These are phyloP conservation scores for Aquilaria malaccensis DNA, from an alignment of 345 rosid genomes.

Conservation along the genomic window DNA sequence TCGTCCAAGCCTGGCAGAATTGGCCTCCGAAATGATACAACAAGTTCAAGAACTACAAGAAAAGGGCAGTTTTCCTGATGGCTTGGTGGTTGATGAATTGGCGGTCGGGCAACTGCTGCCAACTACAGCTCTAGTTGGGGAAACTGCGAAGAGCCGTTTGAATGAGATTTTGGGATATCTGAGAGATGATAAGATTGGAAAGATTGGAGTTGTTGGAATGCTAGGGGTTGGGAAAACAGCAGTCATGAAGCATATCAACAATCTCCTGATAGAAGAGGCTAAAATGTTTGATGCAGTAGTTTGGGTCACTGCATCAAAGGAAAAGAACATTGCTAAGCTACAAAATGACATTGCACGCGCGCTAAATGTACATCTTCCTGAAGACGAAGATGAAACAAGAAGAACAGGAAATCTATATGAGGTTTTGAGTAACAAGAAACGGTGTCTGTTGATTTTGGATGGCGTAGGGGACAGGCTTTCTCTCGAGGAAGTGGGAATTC, in stretches of 20 bases:
- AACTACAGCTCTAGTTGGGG: not conserved
- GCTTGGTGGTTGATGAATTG: not conserved
- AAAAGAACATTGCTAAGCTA: not conserved
- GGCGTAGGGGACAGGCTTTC: constrained; percentile 1
- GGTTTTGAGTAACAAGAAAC: not conserved
- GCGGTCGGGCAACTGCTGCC: not conserved
- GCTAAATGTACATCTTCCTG: not conserved
- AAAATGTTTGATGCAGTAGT: constrained; percentile 2
- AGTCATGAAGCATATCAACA: constrained; percentile 5
- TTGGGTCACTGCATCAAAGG: constrained; percentile 10
- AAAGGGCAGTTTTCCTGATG: not conserved
- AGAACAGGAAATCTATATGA: constrained; percentile 3
- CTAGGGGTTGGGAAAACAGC: constrained; percentile 10
- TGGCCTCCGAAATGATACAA: not conserved
- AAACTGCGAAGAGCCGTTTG: not conserved
- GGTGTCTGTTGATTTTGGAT: constrained; percentile 1
- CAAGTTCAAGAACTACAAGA: not conserved
- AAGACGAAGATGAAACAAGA: constrained; percentile 1
- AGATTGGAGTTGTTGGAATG: constrained; percentile 15
- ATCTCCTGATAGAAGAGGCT: not conserved
- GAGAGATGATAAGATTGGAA: not conserved
- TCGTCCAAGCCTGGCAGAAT: no score
- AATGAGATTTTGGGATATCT: constrained; percentile 4
- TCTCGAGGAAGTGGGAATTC: constrained; percentile 11
- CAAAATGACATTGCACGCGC: constrained; percentile 7